These are phyloP conservation scores for Pichia inconspicua DNA, from an alignment of 1,139 yeast genomes.

Conservation along the genomic window DNA sequence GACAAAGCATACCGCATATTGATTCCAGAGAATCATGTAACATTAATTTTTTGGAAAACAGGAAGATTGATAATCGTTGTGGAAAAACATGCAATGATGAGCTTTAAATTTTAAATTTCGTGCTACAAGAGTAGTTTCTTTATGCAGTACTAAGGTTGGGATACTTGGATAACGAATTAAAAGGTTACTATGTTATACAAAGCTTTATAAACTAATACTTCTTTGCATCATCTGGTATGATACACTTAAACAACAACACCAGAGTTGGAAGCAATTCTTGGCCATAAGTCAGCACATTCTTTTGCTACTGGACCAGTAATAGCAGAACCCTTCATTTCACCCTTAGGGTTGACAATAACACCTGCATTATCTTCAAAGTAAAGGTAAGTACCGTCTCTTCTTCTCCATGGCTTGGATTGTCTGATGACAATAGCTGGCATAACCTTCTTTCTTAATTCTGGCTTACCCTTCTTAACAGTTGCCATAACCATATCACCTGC, in stretches of 20 bases:
- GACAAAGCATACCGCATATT: constrained; percentile 8
- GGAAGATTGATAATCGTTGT: background rate
- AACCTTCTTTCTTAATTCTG: constrained; percentile 99
- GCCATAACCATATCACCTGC: constrained; percentile 99
- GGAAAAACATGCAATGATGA: background rate
- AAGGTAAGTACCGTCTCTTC: constrained; percentile 99
- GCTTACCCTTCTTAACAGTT: constrained; percentile 99
- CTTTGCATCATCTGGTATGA: constrained; percentile 12
- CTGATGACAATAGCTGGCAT: constrained; percentile 99
- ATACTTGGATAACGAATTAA: constrained; percentile 10
- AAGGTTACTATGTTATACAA: constrained; percentile 13
- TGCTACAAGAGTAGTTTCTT: background rate
- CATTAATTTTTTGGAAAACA: background rate
- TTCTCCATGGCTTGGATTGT: constrained; percentile 99
- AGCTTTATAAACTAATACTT: constrained; percentile 16
- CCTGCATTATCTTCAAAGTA: constrained; percentile 99
- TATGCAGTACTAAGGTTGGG: too few species aligned
- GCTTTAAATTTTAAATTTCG: background rate
- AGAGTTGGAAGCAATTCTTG: constrained; percentile 99
- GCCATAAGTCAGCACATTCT: constrained; percentile 99
- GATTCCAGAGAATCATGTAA: constrained; percentile 4
- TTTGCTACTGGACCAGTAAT: constrained; percentile 99
- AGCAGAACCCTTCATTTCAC: constrained; percentile 99
- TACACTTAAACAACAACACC: constrained; percentile 93
- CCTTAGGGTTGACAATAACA: constrained; percentile 99